These are phyloP conservation scores for Alternaria sp. DNA, from an alignment of 2,329 filamentous ascomycete species.

Conservation along the genomic window DNA sequence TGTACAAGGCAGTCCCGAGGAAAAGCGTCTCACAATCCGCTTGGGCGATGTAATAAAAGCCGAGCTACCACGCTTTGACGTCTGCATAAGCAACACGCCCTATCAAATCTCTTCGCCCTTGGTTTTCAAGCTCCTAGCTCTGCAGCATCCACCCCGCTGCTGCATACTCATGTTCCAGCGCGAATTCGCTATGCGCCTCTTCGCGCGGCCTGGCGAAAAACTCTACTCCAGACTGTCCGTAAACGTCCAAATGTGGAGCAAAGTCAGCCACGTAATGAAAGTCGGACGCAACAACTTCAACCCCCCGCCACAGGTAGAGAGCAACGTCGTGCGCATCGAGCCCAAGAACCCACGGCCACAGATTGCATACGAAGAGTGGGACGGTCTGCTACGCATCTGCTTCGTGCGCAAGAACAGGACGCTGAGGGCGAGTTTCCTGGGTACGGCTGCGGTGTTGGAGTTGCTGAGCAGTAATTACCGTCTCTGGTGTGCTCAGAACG, in stretches of 20 bases:
- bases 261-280: constrained; percentile 81
- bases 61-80: constrained; percentile 79
- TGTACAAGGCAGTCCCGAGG: constrained; percentile 84
- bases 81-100: constrained; percentile 79
- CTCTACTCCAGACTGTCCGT: constrained; percentile 91
- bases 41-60: constrained; percentile 94
- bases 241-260: constrained; percentile 92
- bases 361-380: constrained; percentile 95
- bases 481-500: constrained; percentile 88
- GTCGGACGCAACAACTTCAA: constrained; percentile 97
- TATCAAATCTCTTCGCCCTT: constrained; percentile 88
- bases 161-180: constrained; percentile 97
- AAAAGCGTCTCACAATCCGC: constrained; percentile 82
- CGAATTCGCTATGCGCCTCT: constrained; percentile 90
- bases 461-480: constrained; percentile 90
- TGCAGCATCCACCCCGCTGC: constrained; percentile 80
- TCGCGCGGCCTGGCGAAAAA: constrained; percentile 86
- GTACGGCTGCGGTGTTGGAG: constrained; percentile 79
- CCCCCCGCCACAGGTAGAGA: constrained; percentile 91
- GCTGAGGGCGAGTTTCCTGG: constrained; percentile 80
- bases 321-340: constrained; percentile 87
- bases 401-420: constrained; percentile 94
- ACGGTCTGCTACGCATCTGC: constrained; percentile 82
- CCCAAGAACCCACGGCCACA: constrained; percentile 86
- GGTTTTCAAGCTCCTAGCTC: constrained; percentile 87